phyloP scores from a whole-genome alignment of 257 asterid species.

The Plantago elongata region DNA sequence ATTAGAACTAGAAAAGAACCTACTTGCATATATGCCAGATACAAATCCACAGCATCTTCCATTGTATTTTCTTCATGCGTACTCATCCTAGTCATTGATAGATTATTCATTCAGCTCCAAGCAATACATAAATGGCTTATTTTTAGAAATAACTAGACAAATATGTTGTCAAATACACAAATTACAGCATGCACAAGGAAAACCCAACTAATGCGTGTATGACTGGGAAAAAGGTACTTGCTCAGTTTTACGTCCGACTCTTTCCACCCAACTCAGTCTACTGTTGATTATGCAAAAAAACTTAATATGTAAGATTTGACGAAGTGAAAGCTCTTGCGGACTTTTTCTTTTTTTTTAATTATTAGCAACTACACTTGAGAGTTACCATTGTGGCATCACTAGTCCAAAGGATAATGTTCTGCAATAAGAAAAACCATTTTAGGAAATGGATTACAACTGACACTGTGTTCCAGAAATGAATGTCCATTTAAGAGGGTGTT shows the following conservation, averaged over 20 bases:
- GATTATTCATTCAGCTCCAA: conserved; percentile 18
- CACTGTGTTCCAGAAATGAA: background rate
- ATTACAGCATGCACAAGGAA: conserved; percentile 5
- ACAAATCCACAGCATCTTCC: conserved; percentile 85
- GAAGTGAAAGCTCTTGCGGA: background rate
- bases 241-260: background rate
- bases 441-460: too few relatives aligned
- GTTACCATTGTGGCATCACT: background rate
- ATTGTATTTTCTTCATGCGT: conserved; percentile 46
- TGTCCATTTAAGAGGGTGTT: background rate
- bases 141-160: background rate
- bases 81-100: conserved; percentile 46
- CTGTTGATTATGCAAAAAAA: background rate
- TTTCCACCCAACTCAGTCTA: background rate
- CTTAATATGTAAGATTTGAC: background rate
- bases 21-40: conserved; percentile 87
- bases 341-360: background rate
- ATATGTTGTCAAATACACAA: background rate
- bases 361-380: background rate
- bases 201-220: conserved; percentile 2
- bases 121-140: background rate
- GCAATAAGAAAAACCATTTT: too few relatives aligned
- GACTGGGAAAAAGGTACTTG: background rate
- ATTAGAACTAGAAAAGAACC: conserved; percentile 26
- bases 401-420: background rate